These are phyloP conservation scores for Zygosaccharomyces kombuchaensis DNA, from an alignment of 805 yeast genomes.

Conservation along the genomic window DNA sequence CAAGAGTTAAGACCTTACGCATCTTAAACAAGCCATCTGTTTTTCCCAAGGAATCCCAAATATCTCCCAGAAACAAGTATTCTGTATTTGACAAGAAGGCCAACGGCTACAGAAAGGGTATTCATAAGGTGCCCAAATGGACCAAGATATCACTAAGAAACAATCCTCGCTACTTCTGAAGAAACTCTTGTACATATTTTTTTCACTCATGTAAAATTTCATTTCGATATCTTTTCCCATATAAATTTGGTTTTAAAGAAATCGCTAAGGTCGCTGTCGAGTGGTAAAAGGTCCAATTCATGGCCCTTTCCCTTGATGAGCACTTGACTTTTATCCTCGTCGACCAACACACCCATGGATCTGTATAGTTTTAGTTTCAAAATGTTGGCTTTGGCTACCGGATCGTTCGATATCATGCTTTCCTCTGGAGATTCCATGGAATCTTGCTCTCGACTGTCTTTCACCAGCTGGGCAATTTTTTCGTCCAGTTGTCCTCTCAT, in stretches of 20 bases:
- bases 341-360: conserved; percentile 53
- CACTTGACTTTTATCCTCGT: conserved; percentile 40
- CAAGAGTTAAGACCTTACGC: conserved; percentile 27
- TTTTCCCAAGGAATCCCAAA: conserved; percentile 75
- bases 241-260: conserved; percentile 69
- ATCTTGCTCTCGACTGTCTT: conserved; percentile 3
- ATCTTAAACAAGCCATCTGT: conserved; percentile 35
- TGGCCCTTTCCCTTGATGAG: conserved; percentile 48
- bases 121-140: conserved; percentile 89
- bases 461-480: conserved; percentile 16
- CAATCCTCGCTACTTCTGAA: conserved; percentile 66
- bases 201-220: neutral
- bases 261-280: conserved; percentile 52
- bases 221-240: conserved; percentile 53
- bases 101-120: conserved; percentile 78
- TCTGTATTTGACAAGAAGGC: conserved; percentile 74
- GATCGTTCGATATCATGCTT: conserved; percentile 16
- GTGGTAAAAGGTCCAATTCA: conserved; percentile 46
- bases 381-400: conserved; percentile 26
- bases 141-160: conserved; percentile 77
- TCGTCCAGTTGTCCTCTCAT: conserved; percentile 23
- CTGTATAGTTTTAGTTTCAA: conserved; percentile 57
- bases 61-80: conserved; percentile 81
- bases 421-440: conserved; percentile 12
- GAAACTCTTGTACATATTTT: neutral